These are phyloP conservation scores for Endotrypanum monterogeii DNA, from an alignment of 208 protist genomes.

Conservation along the genomic window DNA sequence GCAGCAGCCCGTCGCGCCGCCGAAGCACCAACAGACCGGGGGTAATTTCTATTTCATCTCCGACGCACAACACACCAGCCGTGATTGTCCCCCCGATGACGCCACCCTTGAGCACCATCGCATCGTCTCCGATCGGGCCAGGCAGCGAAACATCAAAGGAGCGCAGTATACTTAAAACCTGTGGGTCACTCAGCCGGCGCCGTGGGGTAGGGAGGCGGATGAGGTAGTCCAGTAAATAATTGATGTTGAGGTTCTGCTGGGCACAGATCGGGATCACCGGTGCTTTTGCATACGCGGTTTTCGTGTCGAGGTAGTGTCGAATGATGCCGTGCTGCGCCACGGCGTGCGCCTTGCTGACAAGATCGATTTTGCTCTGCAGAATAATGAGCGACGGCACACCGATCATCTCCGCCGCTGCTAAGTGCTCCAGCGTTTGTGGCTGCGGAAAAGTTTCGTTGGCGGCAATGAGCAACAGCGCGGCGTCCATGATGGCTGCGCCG, in stretches of 20 bases:
- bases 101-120: conserved; percentile 95
- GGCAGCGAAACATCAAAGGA: conserved; percentile 99
- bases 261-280: conserved; percentile 99
- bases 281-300: conserved; percentile 80
- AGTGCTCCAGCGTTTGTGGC: conserved; percentile 94
- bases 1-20: conserved; percentile 56
- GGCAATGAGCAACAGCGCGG: conserved; percentile 99
- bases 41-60: conserved; percentile 98
- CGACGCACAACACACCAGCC: conserved; percentile 96
- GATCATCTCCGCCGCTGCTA: conserved; percentile 99
- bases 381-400: conserved; percentile 98
- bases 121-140: conserved; percentile 60
- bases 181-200: conserved; percentile 93
- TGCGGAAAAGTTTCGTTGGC: conserved; percentile 99
- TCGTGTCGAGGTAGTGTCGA: conserved; percentile 79
- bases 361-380: conserved; percentile 99
- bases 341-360: conserved; percentile 95
- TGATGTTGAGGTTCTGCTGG: conserved; percentile 98
- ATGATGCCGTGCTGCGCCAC: conserved; percentile 97
- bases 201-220: conserved; percentile 97
- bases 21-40: conserved; percentile 94
- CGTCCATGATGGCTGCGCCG: conserved; percentile 99
- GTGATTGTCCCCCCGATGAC: conserved; percentile 99
- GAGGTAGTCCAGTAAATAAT: conserved; percentile 98
- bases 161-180: conserved; percentile 98